Conservation (phyloP, 2,329 filamentous ascomycete species). For the Aspergillus nomiae region DNA sequence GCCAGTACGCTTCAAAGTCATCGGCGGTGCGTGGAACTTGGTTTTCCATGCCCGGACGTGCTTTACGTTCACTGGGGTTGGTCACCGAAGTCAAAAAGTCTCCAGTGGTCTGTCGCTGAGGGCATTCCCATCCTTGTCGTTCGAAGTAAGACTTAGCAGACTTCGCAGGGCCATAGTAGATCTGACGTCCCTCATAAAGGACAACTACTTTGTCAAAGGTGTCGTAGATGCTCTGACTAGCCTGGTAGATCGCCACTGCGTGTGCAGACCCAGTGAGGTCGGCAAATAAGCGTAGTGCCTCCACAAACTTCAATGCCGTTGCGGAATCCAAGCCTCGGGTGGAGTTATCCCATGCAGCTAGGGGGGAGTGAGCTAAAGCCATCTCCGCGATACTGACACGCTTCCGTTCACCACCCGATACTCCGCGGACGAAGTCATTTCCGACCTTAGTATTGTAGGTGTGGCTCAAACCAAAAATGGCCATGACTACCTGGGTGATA, state of each 20-base stretch:
- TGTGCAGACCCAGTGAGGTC: constrained; percentile 49
- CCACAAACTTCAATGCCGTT: constrained; percentile 56
- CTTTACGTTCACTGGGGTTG: constrained; percentile 59
- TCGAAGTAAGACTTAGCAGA: constrained; percentile 67
- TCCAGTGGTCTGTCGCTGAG: constrained; percentile 64
- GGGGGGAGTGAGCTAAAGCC: constrained; percentile 45
- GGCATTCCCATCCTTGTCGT: constrained; percentile 67
- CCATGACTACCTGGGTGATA: constrained; percentile 46
- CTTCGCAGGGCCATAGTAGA: constrained; percentile 67
- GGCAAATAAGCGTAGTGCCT: constrained; percentile 49
- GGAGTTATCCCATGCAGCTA: constrained; percentile 48
- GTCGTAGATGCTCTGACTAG: constrained; percentile 43
- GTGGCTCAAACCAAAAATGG: constrained; percentile 46
- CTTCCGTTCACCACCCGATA: constrained; percentile 62
- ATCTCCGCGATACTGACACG: constrained; percentile 62
- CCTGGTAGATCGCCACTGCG: constrained; percentile 56
- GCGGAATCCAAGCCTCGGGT: constrained; percentile 51
- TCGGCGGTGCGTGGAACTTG: constrained; percentile 66
- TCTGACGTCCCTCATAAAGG: constrained; percentile 71
- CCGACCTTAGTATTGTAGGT: constrained; percentile 51
- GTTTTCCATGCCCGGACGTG: constrained; percentile 60
- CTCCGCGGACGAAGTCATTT: constrained; percentile 59
- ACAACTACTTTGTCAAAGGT: constrained; percentile 70
- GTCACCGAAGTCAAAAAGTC: constrained; percentile 71
- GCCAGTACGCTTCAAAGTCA: constrained; percentile 64